phyloP scores from a whole-genome alignment of 148 eudicot species.

The Diospyros lotus region DNA sequence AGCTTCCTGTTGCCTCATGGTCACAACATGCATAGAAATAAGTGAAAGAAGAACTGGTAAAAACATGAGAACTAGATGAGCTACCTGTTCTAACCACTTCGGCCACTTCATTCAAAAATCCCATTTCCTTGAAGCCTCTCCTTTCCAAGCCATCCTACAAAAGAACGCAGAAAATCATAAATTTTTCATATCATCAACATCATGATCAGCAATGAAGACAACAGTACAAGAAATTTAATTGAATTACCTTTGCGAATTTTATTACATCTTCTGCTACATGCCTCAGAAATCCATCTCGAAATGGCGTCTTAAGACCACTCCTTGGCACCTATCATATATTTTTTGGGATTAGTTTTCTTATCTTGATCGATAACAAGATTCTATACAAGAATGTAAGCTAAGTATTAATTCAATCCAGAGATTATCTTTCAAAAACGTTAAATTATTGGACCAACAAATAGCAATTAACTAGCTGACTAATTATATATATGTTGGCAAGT shows the following conservation, averaged over 20 bases:
- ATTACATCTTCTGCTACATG: conserved; percentile 88
- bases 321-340: conserved; percentile 64
- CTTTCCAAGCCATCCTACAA: conserved; percentile 92
- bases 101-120: conserved; percentile 86
- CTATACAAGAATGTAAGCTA: not conserved
- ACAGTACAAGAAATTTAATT: not conserved
- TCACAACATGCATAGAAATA: not conserved
- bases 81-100: conserved; percentile 94
- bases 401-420: not conserved
- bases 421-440: not conserved
- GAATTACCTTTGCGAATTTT: conserved; percentile 73
- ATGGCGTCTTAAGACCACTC: conserved; percentile 89
- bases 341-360: conserved; percentile 10
- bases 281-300: conserved; percentile 87
- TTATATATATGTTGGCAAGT: not conserved
- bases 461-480: not conserved
- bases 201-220: not conserved
- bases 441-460: not conserved
- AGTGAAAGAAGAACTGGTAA: not conserved
- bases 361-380: not conserved
- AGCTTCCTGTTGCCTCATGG: not conserved
- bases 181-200: not conserved
- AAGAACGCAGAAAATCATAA: not conserved
- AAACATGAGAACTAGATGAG: not conserved
- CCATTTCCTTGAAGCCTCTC: conserved; percentile 86